These are phyloP conservation scores for Antitrichia curtipendula DNA, from an alignment of 225 moss, liverwort and hornwort genomes.

Conservation along the genomic window DNA sequence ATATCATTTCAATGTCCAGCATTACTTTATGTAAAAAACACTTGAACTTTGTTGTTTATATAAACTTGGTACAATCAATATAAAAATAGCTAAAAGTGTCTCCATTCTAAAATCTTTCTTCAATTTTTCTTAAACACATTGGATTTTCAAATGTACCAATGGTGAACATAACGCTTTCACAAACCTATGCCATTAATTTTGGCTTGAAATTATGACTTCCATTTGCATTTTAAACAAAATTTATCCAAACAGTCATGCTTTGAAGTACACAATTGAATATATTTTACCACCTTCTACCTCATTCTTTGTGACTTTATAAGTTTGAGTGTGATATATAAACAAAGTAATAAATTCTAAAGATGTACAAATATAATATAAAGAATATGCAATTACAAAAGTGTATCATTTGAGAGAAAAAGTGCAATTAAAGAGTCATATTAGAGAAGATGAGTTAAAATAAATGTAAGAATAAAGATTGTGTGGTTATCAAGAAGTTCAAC, in stretches of 20 bases:
- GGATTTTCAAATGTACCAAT: background rate
- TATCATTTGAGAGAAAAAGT: background rate
- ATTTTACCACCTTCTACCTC: background rate
- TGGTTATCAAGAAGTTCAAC: background rate
- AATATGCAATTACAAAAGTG: background rate
- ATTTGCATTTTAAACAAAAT: background rate
- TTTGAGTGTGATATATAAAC: background rate
- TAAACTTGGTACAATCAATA: background rate
- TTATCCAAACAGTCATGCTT: background rate
- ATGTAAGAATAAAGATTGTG: background rate
- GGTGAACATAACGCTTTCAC: background rate
- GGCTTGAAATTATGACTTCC: background rate
- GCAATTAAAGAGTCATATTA: background rate
- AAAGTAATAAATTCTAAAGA: background rate
- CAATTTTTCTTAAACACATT: background rate
- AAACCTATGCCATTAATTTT: background rate
- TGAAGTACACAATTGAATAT: background rate
- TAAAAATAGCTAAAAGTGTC: background rate
- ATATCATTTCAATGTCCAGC: background rate
- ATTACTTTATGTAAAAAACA: background rate
- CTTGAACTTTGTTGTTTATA: background rate
- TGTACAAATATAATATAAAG: too few relatives aligned
- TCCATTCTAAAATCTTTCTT: background rate
- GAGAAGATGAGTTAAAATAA: background rate
- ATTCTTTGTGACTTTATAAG: background rate